These are phyloP conservation scores for Elsinoe batatas DNA, from an alignment of 2,329 filamentous ascomycete species.

Conservation along the genomic window DNA sequence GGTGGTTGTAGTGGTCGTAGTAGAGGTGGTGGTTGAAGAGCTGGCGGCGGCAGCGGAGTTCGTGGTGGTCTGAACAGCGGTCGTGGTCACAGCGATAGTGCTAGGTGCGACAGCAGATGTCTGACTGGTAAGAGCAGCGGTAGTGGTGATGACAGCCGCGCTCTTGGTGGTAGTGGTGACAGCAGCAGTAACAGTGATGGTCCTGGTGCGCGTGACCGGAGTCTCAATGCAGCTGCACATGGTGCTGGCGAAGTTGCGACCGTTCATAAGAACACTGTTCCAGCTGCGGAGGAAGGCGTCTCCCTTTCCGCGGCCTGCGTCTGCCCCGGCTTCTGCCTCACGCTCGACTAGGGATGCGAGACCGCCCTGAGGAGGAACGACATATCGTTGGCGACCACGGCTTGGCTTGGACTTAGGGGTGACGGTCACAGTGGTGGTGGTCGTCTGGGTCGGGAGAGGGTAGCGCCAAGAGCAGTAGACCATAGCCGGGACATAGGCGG, in stretches of 20 bases:
- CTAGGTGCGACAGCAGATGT: neutral
- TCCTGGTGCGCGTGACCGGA: neutral
- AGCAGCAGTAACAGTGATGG: neutral
- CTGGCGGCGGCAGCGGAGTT: neutral
- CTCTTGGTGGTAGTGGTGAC: neutral
- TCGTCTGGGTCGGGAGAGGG: constrained; percentile 1
- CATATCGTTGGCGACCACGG: constrained; percentile 5
- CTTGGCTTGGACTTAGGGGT: neutral
- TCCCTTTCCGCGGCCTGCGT: neutral
- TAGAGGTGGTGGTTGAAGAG: neutral
- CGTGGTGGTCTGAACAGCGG: neutral
- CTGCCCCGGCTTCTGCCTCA: neutral
- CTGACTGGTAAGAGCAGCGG: neutral
- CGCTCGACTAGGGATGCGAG: neutral
- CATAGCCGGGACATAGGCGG: constrained; percentile 1
- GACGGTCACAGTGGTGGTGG: constrained; percentile 9
- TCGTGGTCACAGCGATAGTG: neutral
- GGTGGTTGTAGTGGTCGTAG: neutral
- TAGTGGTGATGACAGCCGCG: neutral
- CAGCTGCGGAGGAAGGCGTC: constrained; percentile 2
- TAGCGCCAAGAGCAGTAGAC: constrained; percentile 12
- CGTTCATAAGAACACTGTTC: constrained; percentile 5
- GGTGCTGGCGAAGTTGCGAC: constrained; percentile 3
- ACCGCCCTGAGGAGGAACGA: neutral
- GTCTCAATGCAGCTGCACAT: constrained; percentile 9